Evolutionary conservation across 1,284 basidiomycete species (phyloP).

Genomic region (Malassezia dermatis): DNA sequence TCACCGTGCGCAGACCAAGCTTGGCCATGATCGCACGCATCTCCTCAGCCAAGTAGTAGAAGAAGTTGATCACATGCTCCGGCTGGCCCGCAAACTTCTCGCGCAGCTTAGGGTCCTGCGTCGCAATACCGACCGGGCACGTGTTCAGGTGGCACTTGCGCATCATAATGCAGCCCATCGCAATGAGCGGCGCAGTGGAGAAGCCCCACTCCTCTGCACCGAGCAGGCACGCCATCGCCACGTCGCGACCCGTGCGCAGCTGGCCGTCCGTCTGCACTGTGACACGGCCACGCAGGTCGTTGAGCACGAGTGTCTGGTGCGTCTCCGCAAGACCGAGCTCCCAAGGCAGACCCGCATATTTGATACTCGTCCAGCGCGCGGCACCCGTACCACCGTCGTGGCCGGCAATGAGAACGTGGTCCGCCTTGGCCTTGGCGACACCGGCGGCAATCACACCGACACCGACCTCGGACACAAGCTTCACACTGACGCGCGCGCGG

Average conservation of each 20-base stretch:
- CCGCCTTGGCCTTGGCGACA: constrained; percentile 45
- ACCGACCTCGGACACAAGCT: constrained; percentile 44
- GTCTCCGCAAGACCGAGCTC: constrained; percentile 45
- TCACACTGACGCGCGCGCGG: constrained; percentile 37
- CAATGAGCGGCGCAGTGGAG: constrained; percentile 40
- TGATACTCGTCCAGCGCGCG: constrained; percentile 43
- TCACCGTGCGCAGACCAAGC: constrained; percentile 40
- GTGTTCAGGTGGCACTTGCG: constrained; percentile 29
- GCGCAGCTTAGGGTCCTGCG: constrained; percentile 39
- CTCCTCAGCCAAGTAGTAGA: constrained; percentile 42
- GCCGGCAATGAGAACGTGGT: constrained; percentile 42
- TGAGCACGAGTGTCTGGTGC: constrained; percentile 42
- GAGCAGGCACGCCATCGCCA: constrained; percentile 40
- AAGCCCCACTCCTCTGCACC: constrained; percentile 44
- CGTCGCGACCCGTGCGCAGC: constrained; percentile 35
- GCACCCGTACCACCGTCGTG: constrained; percentile 47
- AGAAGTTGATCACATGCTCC: constrained; percentile 44
- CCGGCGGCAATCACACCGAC: constrained; percentile 43
- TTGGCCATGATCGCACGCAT: constrained; percentile 41
- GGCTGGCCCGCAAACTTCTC: constrained; percentile 43
- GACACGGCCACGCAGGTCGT: constrained; percentile 43
- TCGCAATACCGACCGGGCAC: constrained; percentile 38
- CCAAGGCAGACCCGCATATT: constrained; percentile 45
- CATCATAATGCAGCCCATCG: constrained; percentile 42
- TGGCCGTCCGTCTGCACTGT: constrained; percentile 43